Percentiles rank a stretch among this genome's conserved stretches.
phyloP scores from a whole-genome alignment of 2,329 filamentous ascomycete species.

The Monilinia fructigena region DNA sequence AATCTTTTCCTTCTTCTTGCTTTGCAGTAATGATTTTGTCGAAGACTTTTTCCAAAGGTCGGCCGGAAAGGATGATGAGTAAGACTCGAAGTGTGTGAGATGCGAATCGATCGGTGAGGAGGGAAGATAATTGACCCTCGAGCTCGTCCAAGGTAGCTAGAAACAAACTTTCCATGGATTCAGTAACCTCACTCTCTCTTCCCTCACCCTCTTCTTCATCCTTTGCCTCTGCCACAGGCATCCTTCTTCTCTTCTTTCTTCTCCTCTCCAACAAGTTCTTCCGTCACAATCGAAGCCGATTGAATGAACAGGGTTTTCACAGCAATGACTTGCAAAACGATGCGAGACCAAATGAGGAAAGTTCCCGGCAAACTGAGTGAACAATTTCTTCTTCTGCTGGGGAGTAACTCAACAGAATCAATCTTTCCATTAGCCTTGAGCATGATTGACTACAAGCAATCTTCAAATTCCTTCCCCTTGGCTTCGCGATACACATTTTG shows the following conservation, averaged over 20 bases:
- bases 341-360: conserved; percentile 90
- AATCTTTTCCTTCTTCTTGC: conserved; percentile 87
- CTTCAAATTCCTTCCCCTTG: conserved; percentile 91
- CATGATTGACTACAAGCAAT: conserved; percentile 94
- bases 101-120: conserved; percentile 81
- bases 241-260: conserved; percentile 48
- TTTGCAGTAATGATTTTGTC: conserved; percentile 75
- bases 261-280: conserved; percentile 59
- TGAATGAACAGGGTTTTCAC: conserved; percentile 86
- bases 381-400: conserved; percentile 80
- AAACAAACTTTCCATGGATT: conserved; percentile 80
- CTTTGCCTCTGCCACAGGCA: conserved; percentile 54
- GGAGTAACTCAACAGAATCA: conserved; percentile 78
- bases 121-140: conserved; percentile 76
- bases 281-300: conserved; percentile 73
- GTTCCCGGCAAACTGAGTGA: conserved; percentile 80
- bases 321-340: conserved; percentile 95
- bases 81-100: conserved; percentile 88
- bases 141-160: conserved; percentile 81
- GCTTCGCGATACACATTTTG: conserved; percentile 87
- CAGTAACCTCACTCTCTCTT: conserved; percentile 43
- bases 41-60: conserved; percentile 70
- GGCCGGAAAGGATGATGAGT: conserved; percentile 79
- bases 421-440: conserved; percentile 85
- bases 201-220: conserved; percentile 43